Evolutionary conservation across 2,329 filamentous ascomycete genomes (phyloP), one percentile per base, ranked within the genome.

Genomic region (Fusarium albosuccineum): DNA sequence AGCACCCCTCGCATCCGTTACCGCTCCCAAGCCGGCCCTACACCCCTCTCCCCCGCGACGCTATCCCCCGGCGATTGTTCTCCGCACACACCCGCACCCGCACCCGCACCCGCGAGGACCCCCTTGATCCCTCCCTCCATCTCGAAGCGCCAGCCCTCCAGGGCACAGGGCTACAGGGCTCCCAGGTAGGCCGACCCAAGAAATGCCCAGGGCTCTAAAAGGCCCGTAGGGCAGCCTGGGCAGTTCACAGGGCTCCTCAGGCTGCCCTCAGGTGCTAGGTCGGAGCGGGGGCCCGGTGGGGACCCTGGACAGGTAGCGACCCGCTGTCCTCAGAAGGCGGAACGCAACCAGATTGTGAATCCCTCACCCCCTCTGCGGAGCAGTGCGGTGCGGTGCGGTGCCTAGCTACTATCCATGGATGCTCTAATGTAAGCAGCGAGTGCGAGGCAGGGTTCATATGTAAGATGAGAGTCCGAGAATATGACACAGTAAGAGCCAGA

Each of bases 111-210:
- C 22, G 22, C 22, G 22, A 22, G 22, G 22, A 22, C 22, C 22
- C 13, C 33, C 29, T 7, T 9, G n/a, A 9, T 7, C 49, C 17
- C 48, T 27, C 48, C 48, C 48, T n/a, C 13, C 48, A 16, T 36
- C 37, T 30, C 36, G 26, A 27, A 34, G 22, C 16, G 26, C 53
- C 57, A 67, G 65, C 65, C 65, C 51, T 68, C 36, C 64, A 65
- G 65, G 64, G 64, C 64, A 67, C 63, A 67, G 53, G 64, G 64
- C 60, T 65, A 64, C 55, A 66, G 45, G 63, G 53, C 53, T 40
- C 37, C 49, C 36, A 52, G 51, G 46, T 41, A 46, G 34, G 22
- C 41, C 40, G 17, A 36, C 40, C 41, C 26, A 46, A 44, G 56
- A 49, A 30, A 49, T 63, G 30, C 39, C 51, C 41, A 37, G 44